A percentile compares a stretch with the other conserved stretches of the same genome.
These are phyloP conservation scores for Ganoderma sinense DNA, from an alignment of 1,284 basidiomycete genomes.

Conservation along the genomic window DNA sequence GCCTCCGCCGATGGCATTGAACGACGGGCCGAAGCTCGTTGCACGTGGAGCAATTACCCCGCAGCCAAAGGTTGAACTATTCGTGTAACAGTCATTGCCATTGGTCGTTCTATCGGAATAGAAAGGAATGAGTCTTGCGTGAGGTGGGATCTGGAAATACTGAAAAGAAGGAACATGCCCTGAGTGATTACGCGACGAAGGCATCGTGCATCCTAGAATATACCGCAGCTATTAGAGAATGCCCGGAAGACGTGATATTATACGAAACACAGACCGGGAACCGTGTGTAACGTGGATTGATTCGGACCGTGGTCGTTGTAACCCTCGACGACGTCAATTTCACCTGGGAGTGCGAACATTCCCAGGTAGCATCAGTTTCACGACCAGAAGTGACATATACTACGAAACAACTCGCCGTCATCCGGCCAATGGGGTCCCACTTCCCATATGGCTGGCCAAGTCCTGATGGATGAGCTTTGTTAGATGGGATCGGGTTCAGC, in stretches of 20 bases:
- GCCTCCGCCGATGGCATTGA: no score
- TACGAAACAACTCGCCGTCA: not conserved
- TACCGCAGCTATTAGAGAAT: not conserved
- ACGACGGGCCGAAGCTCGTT: no score
- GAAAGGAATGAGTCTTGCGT: no score
- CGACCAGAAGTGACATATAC: not conserved
- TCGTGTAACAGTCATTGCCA: no score
- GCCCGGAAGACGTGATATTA: not conserved
- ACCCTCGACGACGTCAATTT: constrained; percentile 77
- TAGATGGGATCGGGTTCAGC: not conserved
- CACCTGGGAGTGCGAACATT: constrained; percentile 46
- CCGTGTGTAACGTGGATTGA: constrained; percentile 70
- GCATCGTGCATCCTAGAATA: constrained; percentile 66
- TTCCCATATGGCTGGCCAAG: not conserved
- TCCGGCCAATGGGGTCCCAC: not conserved
- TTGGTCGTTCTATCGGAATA: no score
- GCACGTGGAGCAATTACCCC: no score
- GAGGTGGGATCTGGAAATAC: no score
- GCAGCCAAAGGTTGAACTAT: no score
- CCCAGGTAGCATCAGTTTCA: not conserved
- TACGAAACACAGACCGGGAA: constrained; percentile 41
- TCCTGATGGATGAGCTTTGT: not conserved
- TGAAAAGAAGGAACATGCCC: constrained; percentile 19
- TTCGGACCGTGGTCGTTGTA: constrained; percentile 67
- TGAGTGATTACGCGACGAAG: constrained; percentile 50